A percentile compares a stretch with the other conserved stretches of the same genome.
Evolutionary conservation across 768 basidiomycete species (phyloP).

Genomic region (Suillus subluteus): DNA sequence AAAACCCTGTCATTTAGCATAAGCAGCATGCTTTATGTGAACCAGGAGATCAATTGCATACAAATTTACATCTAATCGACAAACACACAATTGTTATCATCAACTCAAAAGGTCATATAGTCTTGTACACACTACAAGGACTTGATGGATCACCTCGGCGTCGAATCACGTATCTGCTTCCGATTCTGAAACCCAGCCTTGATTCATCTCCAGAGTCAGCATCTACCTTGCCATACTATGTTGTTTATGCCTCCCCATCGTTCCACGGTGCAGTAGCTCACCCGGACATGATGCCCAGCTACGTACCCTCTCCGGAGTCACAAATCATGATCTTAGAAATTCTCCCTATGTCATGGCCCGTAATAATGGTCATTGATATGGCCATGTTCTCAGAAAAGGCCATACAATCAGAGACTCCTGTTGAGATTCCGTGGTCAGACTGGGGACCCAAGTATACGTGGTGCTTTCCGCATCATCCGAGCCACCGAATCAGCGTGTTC

Average conservation of each 20-base stretch:
- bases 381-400: neutral
- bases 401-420: neutral
- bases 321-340: neutral
- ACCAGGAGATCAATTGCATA: neutral
- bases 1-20: neutral
- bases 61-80: neutral
- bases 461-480: conserved; percentile 4
- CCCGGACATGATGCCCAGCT: neutral
- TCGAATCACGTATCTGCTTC: neutral
- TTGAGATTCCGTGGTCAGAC: neutral
- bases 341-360: neutral
- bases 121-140: neutral
- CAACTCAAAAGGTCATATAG: neutral
- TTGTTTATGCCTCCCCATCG: neutral
- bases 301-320: conserved; percentile 1
- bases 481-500: conserved; percentile 4
- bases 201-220: too few relatives aligned
- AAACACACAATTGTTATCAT: neutral
- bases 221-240: neutral
- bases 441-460: conserved; percentile 4
- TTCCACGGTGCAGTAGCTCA: neutral
- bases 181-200: neutral
- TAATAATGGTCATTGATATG: conserved; percentile 1
- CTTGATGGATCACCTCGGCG: neutral
- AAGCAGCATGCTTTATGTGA: conserved; percentile 1